These are phyloP conservation scores for Gracilariopsis chorda DNA, from an alignment of 23 red algal species.

Conservation along the genomic window DNA sequence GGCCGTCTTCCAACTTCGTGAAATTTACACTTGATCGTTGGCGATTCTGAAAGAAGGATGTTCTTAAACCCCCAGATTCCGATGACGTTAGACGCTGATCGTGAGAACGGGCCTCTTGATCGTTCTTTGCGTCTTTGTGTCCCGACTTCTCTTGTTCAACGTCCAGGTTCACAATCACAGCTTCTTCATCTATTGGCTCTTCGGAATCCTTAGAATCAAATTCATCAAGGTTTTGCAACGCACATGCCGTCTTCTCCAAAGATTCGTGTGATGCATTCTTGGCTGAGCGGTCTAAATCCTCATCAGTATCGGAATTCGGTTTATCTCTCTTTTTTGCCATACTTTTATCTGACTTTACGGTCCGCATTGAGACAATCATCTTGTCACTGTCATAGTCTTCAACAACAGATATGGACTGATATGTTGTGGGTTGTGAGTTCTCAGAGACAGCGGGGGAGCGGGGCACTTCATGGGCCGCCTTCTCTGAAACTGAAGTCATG, in stretches of 20 bases:
- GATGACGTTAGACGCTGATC: background rate
- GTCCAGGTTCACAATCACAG: background rate
- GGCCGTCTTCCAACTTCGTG: background rate
- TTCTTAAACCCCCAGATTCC: background rate
- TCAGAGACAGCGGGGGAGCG: background rate
- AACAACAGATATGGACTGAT: background rate
- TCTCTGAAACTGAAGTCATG: background rate
- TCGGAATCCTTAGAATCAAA: background rate
- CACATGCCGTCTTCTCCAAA: background rate
- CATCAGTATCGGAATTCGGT: background rate
- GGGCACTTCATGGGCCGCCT: background rate
- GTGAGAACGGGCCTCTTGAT: background rate
- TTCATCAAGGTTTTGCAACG: background rate
- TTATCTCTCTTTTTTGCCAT: background rate
- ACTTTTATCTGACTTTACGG: background rate
- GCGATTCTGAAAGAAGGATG: background rate
- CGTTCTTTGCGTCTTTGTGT: background rate
- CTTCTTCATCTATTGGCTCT: background rate
- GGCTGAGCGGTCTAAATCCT: background rate
- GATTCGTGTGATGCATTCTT: background rate
- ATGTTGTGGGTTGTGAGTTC: background rate
- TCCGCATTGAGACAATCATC: constrained; percentile 5
- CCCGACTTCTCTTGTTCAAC: background rate
- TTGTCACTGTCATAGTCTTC: constrained; percentile 48
- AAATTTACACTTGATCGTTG: background rate